Conservation (phyloP, 345 rosid genomes). For the Anacardium occidentale region DNA sequence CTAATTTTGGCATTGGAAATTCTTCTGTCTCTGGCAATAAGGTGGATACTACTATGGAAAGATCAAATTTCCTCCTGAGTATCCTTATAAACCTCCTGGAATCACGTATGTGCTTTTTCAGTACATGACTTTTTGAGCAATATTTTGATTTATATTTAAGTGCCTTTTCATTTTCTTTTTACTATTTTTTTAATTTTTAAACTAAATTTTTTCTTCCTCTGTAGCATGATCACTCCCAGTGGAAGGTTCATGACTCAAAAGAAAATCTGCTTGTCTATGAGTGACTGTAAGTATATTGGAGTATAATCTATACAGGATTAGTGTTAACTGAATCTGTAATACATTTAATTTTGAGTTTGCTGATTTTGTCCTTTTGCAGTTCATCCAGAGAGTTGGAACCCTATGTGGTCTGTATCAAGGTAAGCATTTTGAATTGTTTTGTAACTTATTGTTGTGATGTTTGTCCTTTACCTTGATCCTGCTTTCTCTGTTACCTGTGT, state of each 20-base stretch:
- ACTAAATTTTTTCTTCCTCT: slow-evolving; percentile 10
- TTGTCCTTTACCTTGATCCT: not conserved
- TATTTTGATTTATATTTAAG: not conserved
- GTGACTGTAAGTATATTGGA: slow-evolving; percentile 74
- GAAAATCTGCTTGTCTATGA: slow-evolving; percentile 98
- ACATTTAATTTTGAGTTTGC: slow-evolving; percentile 8
- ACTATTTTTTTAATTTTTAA: not conserved
- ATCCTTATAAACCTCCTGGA: slow-evolving; percentile 98
- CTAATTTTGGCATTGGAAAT: slow-evolving; percentile 2
- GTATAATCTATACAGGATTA: not conserved
- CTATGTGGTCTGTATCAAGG: slow-evolving; percentile 99
- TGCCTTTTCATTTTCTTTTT: not conserved
- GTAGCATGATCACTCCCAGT: slow-evolving; percentile 94
- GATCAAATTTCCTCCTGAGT: slow-evolving; percentile 96
- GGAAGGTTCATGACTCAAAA: slow-evolving; percentile 94
- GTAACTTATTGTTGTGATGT: slow-evolving; percentile 1
- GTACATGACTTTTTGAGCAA: slow-evolving; percentile 8
- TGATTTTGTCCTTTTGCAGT: slow-evolving; percentile 46
- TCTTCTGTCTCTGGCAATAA: slow-evolving; percentile 20
- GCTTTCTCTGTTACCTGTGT: not conserved
- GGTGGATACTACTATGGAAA: slow-evolving; percentile 95
- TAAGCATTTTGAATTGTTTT: slow-evolving; percentile 27
- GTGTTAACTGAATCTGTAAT: not conserved
- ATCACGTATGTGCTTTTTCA: slow-evolving; percentile 59
- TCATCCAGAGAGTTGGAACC: slow-evolving; percentile 99